A percentile compares a stretch with the other conserved stretches of the same genome.
Conservation (phyloP, 2,329 filamentous ascomycete genomes). For the Exophiala alcalophila region DNA sequence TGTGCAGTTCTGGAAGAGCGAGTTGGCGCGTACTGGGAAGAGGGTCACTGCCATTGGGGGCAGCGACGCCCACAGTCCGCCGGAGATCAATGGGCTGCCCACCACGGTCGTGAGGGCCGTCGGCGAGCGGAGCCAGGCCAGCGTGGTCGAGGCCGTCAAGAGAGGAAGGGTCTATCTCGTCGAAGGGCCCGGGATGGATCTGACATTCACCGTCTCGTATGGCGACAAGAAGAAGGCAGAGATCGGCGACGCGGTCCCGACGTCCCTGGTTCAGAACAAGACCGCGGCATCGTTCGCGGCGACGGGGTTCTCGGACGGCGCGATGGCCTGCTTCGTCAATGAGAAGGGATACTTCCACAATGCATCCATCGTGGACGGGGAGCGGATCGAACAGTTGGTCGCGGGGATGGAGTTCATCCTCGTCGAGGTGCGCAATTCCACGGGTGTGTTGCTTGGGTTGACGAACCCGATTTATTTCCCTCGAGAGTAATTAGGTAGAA, state of each 20-base stretch:
- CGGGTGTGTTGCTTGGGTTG: conserved; percentile 21
- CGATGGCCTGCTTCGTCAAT: conserved; percentile 20
- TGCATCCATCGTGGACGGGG: conserved; percentile 13
- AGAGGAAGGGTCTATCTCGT: conserved; percentile 25
- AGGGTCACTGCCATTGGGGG: conserved; percentile 26
- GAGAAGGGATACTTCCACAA: conserved; percentile 25
- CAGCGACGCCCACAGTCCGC: conserved; percentile 26
- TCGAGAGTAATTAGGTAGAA: no score
- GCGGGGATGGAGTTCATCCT: conserved; percentile 16
- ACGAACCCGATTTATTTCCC: conserved; percentile 23
- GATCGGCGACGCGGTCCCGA: conserved; percentile 11
- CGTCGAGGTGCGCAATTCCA: conserved; percentile 24
- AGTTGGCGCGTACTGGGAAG: conserved; percentile 25
- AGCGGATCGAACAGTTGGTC: conserved; percentile 2
- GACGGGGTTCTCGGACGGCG: conserved; percentile 13
- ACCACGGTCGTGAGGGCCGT: conserved; percentile 25
- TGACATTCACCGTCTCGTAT: conserved; percentile 19
- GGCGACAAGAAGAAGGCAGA: not conserved
- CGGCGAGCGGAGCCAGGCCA: conserved; percentile 21
- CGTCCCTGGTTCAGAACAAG: not conserved
- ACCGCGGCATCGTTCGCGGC: conserved; percentile 5
- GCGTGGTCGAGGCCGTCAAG: conserved; percentile 25
- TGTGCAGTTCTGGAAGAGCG: conserved; percentile 26
- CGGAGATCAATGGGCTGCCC: conserved; percentile 24
- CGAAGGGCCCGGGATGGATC: conserved; percentile 24